Conservation (phyloP, 805 yeast genomes). For the Naumovozyma castellii region DNA sequence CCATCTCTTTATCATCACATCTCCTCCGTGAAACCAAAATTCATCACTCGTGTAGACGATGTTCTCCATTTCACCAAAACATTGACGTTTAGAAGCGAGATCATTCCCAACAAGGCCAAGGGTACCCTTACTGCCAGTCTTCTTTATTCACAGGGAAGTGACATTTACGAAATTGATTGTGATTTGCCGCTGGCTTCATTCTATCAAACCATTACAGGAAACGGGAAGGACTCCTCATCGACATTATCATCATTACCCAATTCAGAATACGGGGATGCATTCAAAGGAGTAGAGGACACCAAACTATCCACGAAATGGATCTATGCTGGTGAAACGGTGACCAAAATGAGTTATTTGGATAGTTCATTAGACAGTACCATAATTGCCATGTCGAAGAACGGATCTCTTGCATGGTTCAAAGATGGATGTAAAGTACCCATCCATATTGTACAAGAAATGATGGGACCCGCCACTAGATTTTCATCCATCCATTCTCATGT, state of each 20-base stretch:
- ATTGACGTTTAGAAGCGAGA: constrained; percentile 21
- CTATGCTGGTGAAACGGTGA: constrained; percentile 25
- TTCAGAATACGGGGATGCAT: constrained; percentile 66
- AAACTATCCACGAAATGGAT: constrained; percentile 21
- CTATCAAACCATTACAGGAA: constrained; percentile 3
- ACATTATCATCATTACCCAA: background rate
- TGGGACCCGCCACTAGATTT: constrained; percentile 26
- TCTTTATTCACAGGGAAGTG: constrained; percentile 26
- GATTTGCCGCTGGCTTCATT: constrained; percentile 23
- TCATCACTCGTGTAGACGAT: constrained; percentile 26
- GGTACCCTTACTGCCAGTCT: constrained; percentile 20
- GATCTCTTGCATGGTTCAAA: constrained; percentile 29
- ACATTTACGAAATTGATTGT: constrained; percentile 25
- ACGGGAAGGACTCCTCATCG: background rate
- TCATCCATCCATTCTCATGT: constrained; percentile 24
- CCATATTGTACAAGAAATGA: constrained; percentile 26
- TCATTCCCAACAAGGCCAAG: constrained; percentile 25
- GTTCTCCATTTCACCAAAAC: constrained; percentile 17
- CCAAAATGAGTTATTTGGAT: constrained; percentile 20
- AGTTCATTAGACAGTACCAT: constrained; percentile 32
- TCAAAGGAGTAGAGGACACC: constrained; percentile 37
- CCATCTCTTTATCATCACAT: constrained; percentile 22
- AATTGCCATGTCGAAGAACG: constrained; percentile 25
- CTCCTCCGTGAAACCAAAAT: constrained; percentile 32
- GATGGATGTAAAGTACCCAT: constrained; percentile 26